Evolutionary conservation across 1,284 basidiomycete genomes (phyloP), one percentile per base, ranked within the genome.

Genomic region (Mycena sp.): DNA sequence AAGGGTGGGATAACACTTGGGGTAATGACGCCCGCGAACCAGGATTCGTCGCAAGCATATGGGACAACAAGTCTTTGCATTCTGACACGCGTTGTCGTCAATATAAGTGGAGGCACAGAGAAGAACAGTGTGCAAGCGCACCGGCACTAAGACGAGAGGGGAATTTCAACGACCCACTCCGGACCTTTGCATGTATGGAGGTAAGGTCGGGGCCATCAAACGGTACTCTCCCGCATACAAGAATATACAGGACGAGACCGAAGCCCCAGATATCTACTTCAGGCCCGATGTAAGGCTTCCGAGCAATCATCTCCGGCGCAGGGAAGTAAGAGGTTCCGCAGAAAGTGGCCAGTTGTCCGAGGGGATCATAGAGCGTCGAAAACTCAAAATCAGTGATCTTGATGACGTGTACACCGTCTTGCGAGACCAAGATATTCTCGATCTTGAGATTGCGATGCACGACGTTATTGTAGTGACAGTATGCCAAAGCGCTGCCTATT

Each of bases 181-280:
- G 98, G 80, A 99, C 98, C 82, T 99, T 99, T 38, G 96, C 96
- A 75, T 99, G 97, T 49, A 99, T 80, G 0, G 96, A 96, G 3
- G 96, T 96, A 96, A 99, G 98, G 73, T 91, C 95, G 77, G 98
- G 95, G 75, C 98, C 97, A 75, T 99, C 97, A 73, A 99, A 99
- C 0, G 97, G 97, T 1, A 99, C 97, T 79, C 97, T 98, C 54
- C 97, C 97, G 74, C 96, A 99, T 0, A 99, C 96, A 52, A 99
- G 84, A 12, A 98, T 96, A 73, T 98, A 99, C 14, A 99, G 85
- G 6, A 99, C 96, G 65, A 99, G 95, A 9, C 97, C 97, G 69
- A 99, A 98, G 73, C 94, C 96, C 97, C 97, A 99, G 0, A 99
- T 92, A 74, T 99, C 97, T 58, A 99, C 96, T 76, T 99, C 96